phyloP scores from a whole-genome alignment of 176 grass and related monocot genomes.

The Microstegium vimineum region DNA sequence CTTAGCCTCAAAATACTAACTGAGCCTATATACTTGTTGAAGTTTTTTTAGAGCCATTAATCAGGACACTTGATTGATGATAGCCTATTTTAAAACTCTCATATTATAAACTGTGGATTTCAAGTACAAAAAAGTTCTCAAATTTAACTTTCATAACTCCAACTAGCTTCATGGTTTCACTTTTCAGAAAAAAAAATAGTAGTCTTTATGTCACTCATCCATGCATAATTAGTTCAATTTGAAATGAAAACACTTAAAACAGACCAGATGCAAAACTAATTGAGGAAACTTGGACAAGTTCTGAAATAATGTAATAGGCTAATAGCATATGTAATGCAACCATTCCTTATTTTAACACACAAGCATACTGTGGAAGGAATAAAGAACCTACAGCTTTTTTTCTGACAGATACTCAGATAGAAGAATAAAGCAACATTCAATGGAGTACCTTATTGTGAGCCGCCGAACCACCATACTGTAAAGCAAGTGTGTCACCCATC shows the following conservation, averaged over 20 bases:
- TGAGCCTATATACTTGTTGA: not conserved
- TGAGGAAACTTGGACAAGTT: not conserved
- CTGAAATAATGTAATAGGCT: not conserved
- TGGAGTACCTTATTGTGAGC: slow-evolving; percentile 91
- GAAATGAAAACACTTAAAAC: slow-evolving; percentile 10
- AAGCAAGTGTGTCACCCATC: slow-evolving; percentile 97
- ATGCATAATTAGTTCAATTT: not conserved
- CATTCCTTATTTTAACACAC: slow-evolving; percentile 25
- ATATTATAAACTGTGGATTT: not conserved
- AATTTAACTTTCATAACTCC: slow-evolving; percentile 1
- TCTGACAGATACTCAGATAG: not conserved
- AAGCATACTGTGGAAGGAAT: not conserved
- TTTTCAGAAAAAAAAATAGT: not conserved
- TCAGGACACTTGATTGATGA: slow-evolving; percentile 7
- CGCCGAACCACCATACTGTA: slow-evolving; percentile 92
- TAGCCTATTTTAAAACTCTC: not conserved
- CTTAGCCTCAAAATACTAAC: not conserved
- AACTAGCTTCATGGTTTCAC: slow-evolving; percentile 1
- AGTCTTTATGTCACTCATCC: not conserved
- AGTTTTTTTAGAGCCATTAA: not conserved
- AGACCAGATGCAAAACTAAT: not conserved
- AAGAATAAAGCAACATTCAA: slow-evolving; percentile 24
- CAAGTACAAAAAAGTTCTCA: not conserved
- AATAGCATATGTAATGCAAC: not conserved
- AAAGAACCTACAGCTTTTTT: slow-evolving; percentile 16